phyloP scores from a whole-genome alignment of 1,139 yeast genomes.

The Sugiyamaella xylanicola region DNA sequence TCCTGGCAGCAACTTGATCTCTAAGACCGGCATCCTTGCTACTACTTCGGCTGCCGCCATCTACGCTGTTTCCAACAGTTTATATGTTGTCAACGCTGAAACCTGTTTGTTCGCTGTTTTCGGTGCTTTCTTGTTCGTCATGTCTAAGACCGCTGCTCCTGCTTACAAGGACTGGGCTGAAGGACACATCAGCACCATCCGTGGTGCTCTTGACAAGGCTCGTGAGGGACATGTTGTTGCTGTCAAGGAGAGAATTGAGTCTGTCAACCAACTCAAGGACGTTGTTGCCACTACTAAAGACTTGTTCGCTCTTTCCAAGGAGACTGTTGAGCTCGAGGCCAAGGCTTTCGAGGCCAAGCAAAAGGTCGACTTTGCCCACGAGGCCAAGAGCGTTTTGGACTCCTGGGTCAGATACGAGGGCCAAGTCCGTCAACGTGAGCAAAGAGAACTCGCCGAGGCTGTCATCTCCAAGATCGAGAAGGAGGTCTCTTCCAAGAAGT shows the following conservation, averaged over 20 bases:
- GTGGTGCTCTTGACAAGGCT: constrained; percentile 79
- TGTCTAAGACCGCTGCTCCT: constrained; percentile 90
- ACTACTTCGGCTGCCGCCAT: constrained; percentile 93
- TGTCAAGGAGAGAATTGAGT: constrained; percentile 86
- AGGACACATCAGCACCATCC: constrained; percentile 82
- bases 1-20: constrained; percentile 85
- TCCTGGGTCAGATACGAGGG: constrained; percentile 99
- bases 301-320: constrained; percentile 90
- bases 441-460: constrained; percentile 82
- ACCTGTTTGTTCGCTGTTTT: constrained; percentile 82
- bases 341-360: constrained; percentile 91
- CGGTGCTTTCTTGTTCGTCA: constrained; percentile 69
- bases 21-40: constrained; percentile 95
- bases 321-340: constrained; percentile 94
- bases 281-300: constrained; percentile 90
- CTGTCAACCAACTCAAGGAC: constrained; percentile 86
- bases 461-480: constrained; percentile 87
- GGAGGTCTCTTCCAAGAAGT: constrained; percentile 82
- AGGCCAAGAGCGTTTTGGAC: constrained; percentile 94
- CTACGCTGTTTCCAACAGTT: constrained; percentile 91
- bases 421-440: constrained; percentile 95
- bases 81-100: constrained; percentile 93
- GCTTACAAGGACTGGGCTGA: constrained; percentile 94
- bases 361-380: constrained; percentile 78
- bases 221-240: constrained; percentile 90